A percentile compares a stretch with the other conserved stretches of the same genome.
Conservation (phyloP, 768 basidiomycete species). For the Ephemerocybe angulata region DNA sequence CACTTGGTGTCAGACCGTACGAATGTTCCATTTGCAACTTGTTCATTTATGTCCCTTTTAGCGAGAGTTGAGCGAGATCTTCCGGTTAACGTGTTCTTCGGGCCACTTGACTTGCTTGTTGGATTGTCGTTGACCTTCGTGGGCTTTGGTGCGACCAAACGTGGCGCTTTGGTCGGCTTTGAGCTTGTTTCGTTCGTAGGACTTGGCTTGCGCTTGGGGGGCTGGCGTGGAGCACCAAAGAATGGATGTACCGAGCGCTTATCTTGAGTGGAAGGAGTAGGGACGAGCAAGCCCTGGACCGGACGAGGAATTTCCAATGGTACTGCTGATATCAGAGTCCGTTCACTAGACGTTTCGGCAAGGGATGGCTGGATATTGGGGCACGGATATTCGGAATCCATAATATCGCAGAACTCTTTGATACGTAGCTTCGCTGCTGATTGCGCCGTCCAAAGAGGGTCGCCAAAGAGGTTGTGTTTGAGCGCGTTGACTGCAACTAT, state of each 20-base stretch:
- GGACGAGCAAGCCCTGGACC: too few relatives aligned
- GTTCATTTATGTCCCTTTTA: not conserved
- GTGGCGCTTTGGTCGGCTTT: too few relatives aligned
- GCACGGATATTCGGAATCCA: not conserved
- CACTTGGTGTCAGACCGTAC: not conserved
- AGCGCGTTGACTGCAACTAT: not conserved
- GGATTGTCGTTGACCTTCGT: not conserved
- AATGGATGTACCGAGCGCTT: too few relatives aligned
- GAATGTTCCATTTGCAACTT: not conserved
- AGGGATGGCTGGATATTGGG: not conserved
- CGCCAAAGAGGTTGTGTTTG: not conserved
- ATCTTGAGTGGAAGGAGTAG: too few relatives aligned
- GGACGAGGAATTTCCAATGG: too few relatives aligned
- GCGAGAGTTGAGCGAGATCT: not conserved
- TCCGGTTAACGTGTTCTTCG: not conserved
- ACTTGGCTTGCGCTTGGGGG: too few relatives aligned
- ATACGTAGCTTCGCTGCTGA: not conserved
- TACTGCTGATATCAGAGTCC: not conserved
- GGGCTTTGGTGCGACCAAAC: too few relatives aligned
- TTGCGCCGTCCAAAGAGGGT: not conserved
- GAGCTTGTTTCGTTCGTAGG: too few relatives aligned
- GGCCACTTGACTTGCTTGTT: not conserved
- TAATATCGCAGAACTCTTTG: not conserved
- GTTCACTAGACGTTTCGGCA: not conserved
- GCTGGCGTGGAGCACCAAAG: too few relatives aligned